phyloP scores from a whole-genome alignment of 129 eudicot species.

The Helichrysum umbraculigerum region DNA sequence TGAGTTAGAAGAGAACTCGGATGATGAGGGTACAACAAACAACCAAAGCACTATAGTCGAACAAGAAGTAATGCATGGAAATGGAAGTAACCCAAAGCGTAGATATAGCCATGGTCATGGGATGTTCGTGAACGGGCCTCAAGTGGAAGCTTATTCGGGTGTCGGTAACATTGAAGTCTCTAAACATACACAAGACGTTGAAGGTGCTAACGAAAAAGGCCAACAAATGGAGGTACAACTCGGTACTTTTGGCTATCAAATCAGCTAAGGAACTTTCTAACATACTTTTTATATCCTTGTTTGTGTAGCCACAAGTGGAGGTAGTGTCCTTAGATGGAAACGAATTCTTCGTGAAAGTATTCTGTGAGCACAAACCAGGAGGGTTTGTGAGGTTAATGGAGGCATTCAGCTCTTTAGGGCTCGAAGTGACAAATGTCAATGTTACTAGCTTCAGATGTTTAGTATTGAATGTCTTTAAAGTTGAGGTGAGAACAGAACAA shows the following conservation, averaged over 20 bases:
- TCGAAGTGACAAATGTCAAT: constrained; percentile 79
- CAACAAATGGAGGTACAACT: constrained; percentile 94
- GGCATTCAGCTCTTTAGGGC: constrained; percentile 67
- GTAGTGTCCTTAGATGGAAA: constrained; percentile 83
- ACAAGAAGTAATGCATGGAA: constrained; percentile 43
- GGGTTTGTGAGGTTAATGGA: constrained; percentile 87
- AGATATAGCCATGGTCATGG: constrained; percentile 38
- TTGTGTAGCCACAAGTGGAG: constrained; percentile 85
- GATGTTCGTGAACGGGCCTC: constrained; percentile 35
- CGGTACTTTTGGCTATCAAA: neutral
- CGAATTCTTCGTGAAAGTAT: constrained; percentile 86
- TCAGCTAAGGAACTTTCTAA: neutral
- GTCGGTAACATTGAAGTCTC: constrained; percentile 32
- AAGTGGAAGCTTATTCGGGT: constrained; percentile 42
- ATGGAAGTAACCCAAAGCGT: constrained; percentile 41
- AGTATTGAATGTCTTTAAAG: constrained; percentile 78
- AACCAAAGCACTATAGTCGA: constrained; percentile 42
- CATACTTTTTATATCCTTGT: constrained; percentile 6
- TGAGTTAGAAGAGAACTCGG: constrained; percentile 78
- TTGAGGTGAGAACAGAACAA: constrained; percentile 57
- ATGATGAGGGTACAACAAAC: constrained; percentile 53
- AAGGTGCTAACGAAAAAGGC: constrained; percentile 49
- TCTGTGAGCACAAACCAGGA: constrained; percentile 87
- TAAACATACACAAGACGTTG: constrained; percentile 43
- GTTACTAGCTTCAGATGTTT: constrained; percentile 79